Base-by-base conservation (phyloP, 441 rosid genomes). In the Metrosideros polymorpha region DNA sequence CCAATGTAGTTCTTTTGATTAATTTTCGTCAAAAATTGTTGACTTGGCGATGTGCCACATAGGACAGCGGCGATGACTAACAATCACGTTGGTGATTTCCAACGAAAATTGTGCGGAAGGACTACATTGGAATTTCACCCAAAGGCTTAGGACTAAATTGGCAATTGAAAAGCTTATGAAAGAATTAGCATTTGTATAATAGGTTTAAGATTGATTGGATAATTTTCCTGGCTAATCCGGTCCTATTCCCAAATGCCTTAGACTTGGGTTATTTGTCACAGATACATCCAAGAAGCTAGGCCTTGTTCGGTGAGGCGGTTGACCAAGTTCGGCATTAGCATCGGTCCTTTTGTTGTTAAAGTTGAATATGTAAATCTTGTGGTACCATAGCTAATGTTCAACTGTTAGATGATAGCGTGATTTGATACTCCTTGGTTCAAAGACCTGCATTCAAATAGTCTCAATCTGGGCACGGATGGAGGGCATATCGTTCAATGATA, bases 111-210 rank as follows among this genome's bases (percentile, higher is more conserved):
- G 4, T 4, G 7, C 1, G 1, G 12, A 59, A 29, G 0, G 5
- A 30, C 27, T 59, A 15, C 15, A 29, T 14, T 15, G 5, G 0
- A 15, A 29, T 59, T 59, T 15, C n/a, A n/a, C n/a, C n/a, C n/a
- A n/a, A 45, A 45, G 9, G 49, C 12, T 59, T 29, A 29, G 1
- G 5, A 59, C 9, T 59, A 14, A 14, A 59, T 29, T 59, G 6
- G 14, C 0, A 59, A 29, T 59, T 15, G 0, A 59, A 57, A 15
- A 29, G 3, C 0, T 15, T 29, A 59, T 14, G 0, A 29, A 7
- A 6, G 18, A 59, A 6, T 29, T 59, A 7, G 9, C 39, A 14
- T 59, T 4, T 0, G 0, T 29, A 14, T 22, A 59, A 59, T 59
- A 59, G 3, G 24, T 59, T 29, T 59, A 59, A 5, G 9, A 29